These are phyloP conservation scores for Bisporella sp. DNA, from an alignment of 2,329 filamentous ascomycete species.

Conservation along the genomic window DNA sequence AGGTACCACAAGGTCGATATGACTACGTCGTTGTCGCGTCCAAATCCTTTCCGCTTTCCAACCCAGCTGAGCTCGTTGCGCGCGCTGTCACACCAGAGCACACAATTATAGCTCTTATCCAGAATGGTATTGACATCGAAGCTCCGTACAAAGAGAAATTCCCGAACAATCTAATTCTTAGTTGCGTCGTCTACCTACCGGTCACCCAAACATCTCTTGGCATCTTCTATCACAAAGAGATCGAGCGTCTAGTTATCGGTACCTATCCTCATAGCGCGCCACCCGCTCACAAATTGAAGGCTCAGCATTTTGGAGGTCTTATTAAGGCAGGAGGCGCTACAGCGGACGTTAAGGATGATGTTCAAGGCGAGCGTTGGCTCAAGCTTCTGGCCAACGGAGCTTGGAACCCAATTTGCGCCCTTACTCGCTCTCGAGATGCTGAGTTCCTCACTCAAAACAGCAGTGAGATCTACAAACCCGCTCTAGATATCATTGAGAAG, in stretches of 20 bases:
- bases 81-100: conserved; percentile 30
- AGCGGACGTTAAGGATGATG: conserved; percentile 42
- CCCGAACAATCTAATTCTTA: conserved; percentile 45
- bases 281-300: conserved; percentile 6
- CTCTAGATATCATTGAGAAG: conserved; percentile 42
- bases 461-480: conserved; percentile 32
- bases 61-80: conserved; percentile 12
- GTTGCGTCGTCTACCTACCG: conserved; percentile 45
- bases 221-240: conserved; percentile 40
- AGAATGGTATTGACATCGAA: conserved; percentile 57
- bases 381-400: conserved; percentile 55
- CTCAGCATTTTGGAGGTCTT: conserved; percentile 8
- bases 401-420: conserved; percentile 54
- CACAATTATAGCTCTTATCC: conserved; percentile 51
- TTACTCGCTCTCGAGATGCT: conserved; percentile 41
- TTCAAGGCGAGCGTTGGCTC: conserved; percentile 51
- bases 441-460: background rate
- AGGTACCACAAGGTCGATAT: conserved; percentile 1
- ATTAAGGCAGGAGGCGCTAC: conserved; percentile 36
- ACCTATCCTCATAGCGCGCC: conserved; percentile 8
- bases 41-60: conserved; percentile 16
- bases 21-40: conserved; percentile 17
- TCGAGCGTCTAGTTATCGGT: conserved; percentile 47
- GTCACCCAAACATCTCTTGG: conserved; percentile 43
- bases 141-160: conserved; percentile 42